Evolutionary conservation across 2,329 filamentous ascomycete species (phyloP).

Genomic region (Aureobasidium sp.): DNA sequence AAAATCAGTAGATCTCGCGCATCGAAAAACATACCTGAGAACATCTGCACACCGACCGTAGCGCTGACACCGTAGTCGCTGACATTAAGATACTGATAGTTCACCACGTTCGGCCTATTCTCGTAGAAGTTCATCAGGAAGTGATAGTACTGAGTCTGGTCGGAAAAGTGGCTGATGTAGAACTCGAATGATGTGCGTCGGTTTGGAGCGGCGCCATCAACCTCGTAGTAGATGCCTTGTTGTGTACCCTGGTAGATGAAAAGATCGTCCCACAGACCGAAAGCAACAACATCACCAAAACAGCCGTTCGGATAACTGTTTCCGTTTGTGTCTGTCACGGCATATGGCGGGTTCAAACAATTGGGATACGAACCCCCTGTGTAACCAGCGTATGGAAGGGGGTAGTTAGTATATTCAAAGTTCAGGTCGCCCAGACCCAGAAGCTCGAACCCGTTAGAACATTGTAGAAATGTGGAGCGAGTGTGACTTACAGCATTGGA

Average conservation of each 20-base stretch:
- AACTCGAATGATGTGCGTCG: slow-evolving; percentile 19
- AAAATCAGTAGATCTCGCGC: no score
- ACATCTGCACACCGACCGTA: slow-evolving; percentile 16
- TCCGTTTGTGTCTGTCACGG: neutral
- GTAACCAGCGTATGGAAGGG: neutral
- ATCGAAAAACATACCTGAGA: neutral
- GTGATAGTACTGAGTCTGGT: slow-evolving; percentile 19
- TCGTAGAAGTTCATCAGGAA: slow-evolving; percentile 16
- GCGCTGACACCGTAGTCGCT: slow-evolving; percentile 15
- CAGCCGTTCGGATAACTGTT: neutral
- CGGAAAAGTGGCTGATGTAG: slow-evolving; percentile 14
- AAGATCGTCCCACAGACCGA: slow-evolving; percentile 20
- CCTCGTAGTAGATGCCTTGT: slow-evolving; percentile 22
- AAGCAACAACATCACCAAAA: neutral
- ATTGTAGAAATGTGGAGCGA: no score
- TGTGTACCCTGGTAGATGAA: slow-evolving; percentile 19
- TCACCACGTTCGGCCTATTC: slow-evolving; percentile 5
- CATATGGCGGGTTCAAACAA: neutral
- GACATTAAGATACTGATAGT: slow-evolving; percentile 18
- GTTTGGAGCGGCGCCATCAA: slow-evolving; percentile 12
- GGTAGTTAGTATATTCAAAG: neutral
- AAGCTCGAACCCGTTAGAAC: neutral
- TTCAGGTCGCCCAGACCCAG: neutral
- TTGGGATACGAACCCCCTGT: neutral
- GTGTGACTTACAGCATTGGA: neutral